A percentile compares a stretch with the other conserved stretches of the same genome.
phyloP scores from a whole-genome alignment of 2,329 filamentous ascomycete genomes.

The Diaporthe nobilis region DNA sequence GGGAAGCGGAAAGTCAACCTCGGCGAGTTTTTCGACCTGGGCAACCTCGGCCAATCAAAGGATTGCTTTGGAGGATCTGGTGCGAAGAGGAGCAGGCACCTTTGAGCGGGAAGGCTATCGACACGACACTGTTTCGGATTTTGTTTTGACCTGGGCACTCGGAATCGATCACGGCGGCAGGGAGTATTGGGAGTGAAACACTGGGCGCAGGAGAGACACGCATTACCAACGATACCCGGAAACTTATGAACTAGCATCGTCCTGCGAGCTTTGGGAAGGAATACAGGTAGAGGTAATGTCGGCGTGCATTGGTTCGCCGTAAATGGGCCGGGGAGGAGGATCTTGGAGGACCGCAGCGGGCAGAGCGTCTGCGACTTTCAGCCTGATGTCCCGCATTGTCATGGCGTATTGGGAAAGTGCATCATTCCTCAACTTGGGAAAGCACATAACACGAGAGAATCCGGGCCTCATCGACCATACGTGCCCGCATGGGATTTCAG shows the following conservation, averaged over 20 bases:
- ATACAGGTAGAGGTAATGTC: conserved; percentile 38
- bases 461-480: conserved; percentile 8
- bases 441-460: conserved; percentile 9
- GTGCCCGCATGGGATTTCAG: neutral
- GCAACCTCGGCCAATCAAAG: conserved; percentile 73
- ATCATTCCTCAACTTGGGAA: neutral
- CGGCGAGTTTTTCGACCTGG: conserved; percentile 81
- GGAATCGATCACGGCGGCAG: conserved; percentile 9
- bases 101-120: conserved; percentile 46
- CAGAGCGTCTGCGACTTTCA: conserved; percentile 15
- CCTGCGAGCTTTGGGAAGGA: conserved; percentile 36
- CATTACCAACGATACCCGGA: conserved; percentile 39
- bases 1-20: conserved; percentile 81
- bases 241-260: conserved; percentile 37
- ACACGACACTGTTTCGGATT: conserved; percentile 2
- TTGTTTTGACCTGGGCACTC: conserved; percentile 15
- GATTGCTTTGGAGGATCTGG: conserved; percentile 66
- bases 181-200: conserved; percentile 32
- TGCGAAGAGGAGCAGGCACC: conserved; percentile 66
- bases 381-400: conserved; percentile 31
- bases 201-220: conserved; percentile 19
- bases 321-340: conserved; percentile 7
- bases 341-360: neutral
- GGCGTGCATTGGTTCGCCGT: conserved; percentile 24
- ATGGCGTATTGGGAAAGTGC: conserved; percentile 24